These are phyloP conservation scores for Russula earlei DNA, from an alignment of 768 basidiomycete genomes.

Conservation along the genomic window DNA sequence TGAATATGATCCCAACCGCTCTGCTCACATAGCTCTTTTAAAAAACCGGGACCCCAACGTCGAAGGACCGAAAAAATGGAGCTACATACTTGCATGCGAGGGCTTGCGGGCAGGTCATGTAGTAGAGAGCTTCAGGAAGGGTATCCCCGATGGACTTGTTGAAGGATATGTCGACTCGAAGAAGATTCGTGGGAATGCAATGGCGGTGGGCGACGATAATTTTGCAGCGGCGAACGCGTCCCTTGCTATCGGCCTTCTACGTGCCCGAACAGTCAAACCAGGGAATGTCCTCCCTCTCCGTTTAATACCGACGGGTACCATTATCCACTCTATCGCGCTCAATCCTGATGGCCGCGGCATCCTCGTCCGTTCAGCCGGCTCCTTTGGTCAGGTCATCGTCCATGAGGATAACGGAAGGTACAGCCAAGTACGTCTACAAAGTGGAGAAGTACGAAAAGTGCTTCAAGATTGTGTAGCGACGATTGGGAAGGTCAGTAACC, in stretches of 20 bases:
- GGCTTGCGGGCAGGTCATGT: conserved; percentile 81
- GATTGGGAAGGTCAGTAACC: conserved; percentile 87
- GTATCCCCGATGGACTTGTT: conserved; percentile 69
- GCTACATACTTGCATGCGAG: conserved; percentile 89
- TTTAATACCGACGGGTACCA: conserved; percentile 85
- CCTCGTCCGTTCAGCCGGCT: conserved; percentile 85
- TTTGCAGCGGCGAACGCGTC: conserved; percentile 39
- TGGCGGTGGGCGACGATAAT: conserved; percentile 20
- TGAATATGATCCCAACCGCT: conserved; percentile 93
- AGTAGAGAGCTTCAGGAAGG: conserved; percentile 77
- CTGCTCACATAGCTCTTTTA: conserved; percentile 89
- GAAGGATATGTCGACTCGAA: conserved; percentile 32
- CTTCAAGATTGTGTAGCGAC: conserved; percentile 77
- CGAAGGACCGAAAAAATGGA: conserved; percentile 55
- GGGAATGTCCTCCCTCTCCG: conserved; percentile 91
- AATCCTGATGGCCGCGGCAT: conserved; percentile 64
- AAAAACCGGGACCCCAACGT: conserved; percentile 47
- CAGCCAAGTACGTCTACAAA: conserved; percentile 76
- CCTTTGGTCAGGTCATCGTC: conserved; percentile 70
- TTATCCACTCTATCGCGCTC: conserved; percentile 80
- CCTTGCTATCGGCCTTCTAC: conserved; percentile 77
- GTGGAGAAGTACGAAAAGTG: conserved; percentile 87
- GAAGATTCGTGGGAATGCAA: conserved; percentile 22
- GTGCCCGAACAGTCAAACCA: conserved; percentile 72
- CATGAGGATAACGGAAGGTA: conserved; percentile 67